These are phyloP conservation scores for Spathaspora passalidarum DNA, from an alignment of 805 yeast genomes.

Conservation along the genomic window DNA sequence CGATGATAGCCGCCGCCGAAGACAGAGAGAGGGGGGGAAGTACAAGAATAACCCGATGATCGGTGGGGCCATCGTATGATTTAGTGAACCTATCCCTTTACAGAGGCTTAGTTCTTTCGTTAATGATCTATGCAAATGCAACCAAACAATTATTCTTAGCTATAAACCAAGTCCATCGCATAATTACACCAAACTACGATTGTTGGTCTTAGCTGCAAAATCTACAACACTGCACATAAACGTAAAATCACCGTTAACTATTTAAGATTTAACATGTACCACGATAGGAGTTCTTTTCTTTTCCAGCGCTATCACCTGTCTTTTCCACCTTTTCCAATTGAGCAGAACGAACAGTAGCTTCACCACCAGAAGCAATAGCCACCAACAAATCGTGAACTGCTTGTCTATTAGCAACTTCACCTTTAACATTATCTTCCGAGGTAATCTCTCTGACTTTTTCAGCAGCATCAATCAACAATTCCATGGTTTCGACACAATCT, in stretches of 20 bases:
- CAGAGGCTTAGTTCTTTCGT: too few species aligned
- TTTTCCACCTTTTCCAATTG: constrained; percentile 20
- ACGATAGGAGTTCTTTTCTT: constrained; percentile 31
- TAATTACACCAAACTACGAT: too few species aligned
- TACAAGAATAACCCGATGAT: neutral
- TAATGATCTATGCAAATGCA: neutral
- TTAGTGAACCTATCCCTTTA: too few species aligned
- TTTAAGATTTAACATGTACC: constrained; percentile 30
- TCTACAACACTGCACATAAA: too few species aligned
- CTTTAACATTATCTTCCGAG: constrained; percentile 8
- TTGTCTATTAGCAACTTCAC: constrained; percentile 23
- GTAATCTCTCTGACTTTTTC: constrained; percentile 33
- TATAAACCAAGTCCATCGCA: neutral
- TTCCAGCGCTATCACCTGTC: constrained; percentile 18
- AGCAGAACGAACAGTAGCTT: constrained; percentile 30
- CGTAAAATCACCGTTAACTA: too few species aligned
- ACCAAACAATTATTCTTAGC: neutral
- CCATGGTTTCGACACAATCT: constrained; percentile 53
- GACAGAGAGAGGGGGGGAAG: constrained; percentile 1
- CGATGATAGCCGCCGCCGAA: neutral
- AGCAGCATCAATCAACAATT: constrained; percentile 49
- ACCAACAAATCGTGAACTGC: constrained; percentile 48
- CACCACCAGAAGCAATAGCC: constrained; percentile 56
- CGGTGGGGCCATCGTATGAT: too few species aligned
- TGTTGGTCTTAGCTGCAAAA: too few species aligned